Evolutionary conservation across 306 rosid species (phyloP), one percentile per base, ranked within the genome.

Genomic region (Alnus rubra): DNA sequence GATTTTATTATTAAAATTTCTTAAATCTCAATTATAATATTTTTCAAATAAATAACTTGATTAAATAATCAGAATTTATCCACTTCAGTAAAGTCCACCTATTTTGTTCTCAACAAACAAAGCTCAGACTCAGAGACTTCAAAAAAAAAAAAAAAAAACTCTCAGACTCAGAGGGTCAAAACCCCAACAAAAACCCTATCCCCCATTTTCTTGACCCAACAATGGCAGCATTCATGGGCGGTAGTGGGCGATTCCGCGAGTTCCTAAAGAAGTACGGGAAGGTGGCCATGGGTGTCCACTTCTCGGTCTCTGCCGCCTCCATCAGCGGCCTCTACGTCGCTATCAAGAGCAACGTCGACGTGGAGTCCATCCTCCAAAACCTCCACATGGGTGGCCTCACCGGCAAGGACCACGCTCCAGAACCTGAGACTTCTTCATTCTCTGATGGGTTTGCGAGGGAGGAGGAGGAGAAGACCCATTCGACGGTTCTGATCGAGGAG

Each of bases 341-440:
- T 35, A 90, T 95, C 78, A 90, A 85, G 73, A 95, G 86, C 80
- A 95, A 95, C 90, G 93, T 91, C 77, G 98, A 95, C 65, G 99
- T 95, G 0, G 98, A 95, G 83, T 84, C 97, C 7, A 62, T 95
- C 39, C 89, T 95, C 67, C 87, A 86, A 35, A 95, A 87, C 76
- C 69, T 95, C 28, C 96, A 90, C 81, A 59, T 94, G 84, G 91
- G 86, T 9, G 64, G 86, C 14, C 56, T 78, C 58, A 78, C 91
- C 4, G 4, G 79, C 31, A 44, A 89, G 44, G 80, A 85, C 35
- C 58, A 81, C 71, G 2, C 75, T 59, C 5, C 73, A 56, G 81
- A 84, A 51, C 37, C 83, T 2, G 78, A 69, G 54, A 42, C 6
- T 58, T 2, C 87, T 12, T 70, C 74, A 1, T 70, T 75, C 9